Evolutionary conservation across 2,329 filamentous ascomycete genomes (phyloP).

Genomic region (Xylaria sp.): DNA sequence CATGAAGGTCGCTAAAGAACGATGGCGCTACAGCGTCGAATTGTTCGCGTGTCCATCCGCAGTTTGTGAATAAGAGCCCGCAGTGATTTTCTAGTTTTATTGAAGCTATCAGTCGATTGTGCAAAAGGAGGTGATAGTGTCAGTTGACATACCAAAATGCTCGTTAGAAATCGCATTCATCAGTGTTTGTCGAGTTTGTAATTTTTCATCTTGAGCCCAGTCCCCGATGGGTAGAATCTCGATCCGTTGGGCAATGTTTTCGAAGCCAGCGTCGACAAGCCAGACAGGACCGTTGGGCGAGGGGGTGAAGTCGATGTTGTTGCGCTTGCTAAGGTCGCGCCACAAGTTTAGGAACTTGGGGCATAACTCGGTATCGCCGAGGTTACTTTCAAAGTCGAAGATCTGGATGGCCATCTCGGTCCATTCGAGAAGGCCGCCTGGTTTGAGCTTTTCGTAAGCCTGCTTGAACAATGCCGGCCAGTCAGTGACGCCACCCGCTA

Average conservation of each 20-base stretch:
- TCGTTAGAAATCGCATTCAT: conserved; percentile 51
- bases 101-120: conserved; percentile 24
- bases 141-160: conserved; percentile 49
- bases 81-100: conserved; percentile 40
- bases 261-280: conserved; percentile 55
- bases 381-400: conserved; percentile 54
- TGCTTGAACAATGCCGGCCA: conserved; percentile 53
- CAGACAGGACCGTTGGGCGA: conserved; percentile 51
- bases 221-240: conserved; percentile 56
- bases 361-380: conserved; percentile 49
- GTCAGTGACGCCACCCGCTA: conserved; percentile 58
- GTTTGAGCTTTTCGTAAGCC: conserved; percentile 55
- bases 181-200: conserved; percentile 52
- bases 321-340: conserved; percentile 43
- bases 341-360: conserved; percentile 52
- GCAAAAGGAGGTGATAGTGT: neutral
- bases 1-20: conserved; percentile 41
- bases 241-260: conserved; percentile 53
- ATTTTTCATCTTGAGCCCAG: conserved; percentile 55
- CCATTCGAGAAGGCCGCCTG: conserved; percentile 59
- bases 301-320: conserved; percentile 56
- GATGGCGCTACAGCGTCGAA: conserved; percentile 43
- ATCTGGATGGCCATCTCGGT: conserved; percentile 56
- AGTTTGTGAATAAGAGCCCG: conserved; percentile 43
- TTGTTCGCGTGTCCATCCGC: conserved; percentile 44